A percentile compares a stretch with the other conserved stretches of the same genome.
Evolutionary conservation across 1,284 basidiomycete species (phyloP).

Genomic region (Leccinum pachyderme): DNA sequence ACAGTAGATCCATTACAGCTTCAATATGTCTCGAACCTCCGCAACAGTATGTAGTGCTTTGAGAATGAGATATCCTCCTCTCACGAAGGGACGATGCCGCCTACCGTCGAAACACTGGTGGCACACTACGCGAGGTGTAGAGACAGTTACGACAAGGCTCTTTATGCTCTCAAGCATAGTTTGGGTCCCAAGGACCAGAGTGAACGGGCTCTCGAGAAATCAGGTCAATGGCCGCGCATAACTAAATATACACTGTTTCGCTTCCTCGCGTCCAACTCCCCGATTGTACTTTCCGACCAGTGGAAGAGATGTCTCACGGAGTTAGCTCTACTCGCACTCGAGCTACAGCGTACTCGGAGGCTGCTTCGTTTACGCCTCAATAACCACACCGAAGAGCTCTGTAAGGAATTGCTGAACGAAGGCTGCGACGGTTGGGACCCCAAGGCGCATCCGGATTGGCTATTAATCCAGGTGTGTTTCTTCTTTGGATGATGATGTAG

Average conservation of each 20-base stretch:
- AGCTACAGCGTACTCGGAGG: constrained; percentile 33
- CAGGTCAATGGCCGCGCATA: constrained; percentile 30
- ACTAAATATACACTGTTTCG: constrained; percentile 27
- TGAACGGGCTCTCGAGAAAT: constrained; percentile 14
- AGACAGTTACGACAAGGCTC: background rate
- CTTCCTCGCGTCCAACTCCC: constrained; percentile 18
- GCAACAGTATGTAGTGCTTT: constrained; percentile 9
- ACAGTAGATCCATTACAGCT: constrained; percentile 16
- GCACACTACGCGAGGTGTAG: constrained; percentile 3
- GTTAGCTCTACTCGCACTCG: constrained; percentile 18
- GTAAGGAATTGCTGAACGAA: constrained; percentile 35
- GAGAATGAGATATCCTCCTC: background rate
- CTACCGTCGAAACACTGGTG: constrained; percentile 11
- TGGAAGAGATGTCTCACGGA: constrained; percentile 31
- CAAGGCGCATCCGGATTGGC: constrained; percentile 40
- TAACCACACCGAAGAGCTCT: constrained; percentile 29
- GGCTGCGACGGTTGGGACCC: constrained; percentile 18
- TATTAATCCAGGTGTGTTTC: constrained; percentile 43
- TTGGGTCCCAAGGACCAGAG: constrained; percentile 11
- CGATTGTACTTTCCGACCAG: background rate
- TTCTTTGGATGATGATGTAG: background rate
- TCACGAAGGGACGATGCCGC: background rate
- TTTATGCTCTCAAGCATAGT: constrained; percentile 6
- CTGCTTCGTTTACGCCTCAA: constrained; percentile 1
- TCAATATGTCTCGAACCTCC: constrained; percentile 17